Evolutionary conservation across 1,284 basidiomycete species (phyloP).

Genomic region (Phylloboletellus chloephorus): DNA sequence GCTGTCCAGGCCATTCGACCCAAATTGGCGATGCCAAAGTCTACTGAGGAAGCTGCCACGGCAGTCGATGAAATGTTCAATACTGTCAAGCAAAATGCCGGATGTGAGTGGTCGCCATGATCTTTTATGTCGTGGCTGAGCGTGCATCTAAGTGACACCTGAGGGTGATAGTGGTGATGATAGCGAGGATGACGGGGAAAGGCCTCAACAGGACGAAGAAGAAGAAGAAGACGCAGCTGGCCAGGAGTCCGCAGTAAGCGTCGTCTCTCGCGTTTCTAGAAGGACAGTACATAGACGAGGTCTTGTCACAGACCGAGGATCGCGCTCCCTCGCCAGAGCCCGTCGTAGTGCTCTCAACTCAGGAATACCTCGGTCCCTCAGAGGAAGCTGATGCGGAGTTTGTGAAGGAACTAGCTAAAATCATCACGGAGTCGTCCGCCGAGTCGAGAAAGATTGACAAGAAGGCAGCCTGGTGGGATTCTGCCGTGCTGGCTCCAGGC

Average conservation of each 20-base stretch:
- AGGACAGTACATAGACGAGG: conserved; percentile 4
- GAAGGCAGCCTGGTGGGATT: conserved; percentile 83
- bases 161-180: conserved; percentile 69
- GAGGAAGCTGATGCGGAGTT: conserved; percentile 93
- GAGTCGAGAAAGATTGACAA: conserved; percentile 81
- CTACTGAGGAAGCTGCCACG: conserved; percentile 76
- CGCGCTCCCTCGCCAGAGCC: conserved; percentile 74
- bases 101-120: conserved; percentile 38
- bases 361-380: conserved; percentile 69
- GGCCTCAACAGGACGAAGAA: conserved; percentile 49
- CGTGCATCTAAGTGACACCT: conserved; percentile 31
- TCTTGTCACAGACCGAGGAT: conserved; percentile 48
- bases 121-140: conserved; percentile 9
- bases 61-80: conserved; percentile 89
- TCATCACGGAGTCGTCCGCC: conserved; percentile 83
- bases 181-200: conserved; percentile 58
- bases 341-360: conserved; percentile 60
- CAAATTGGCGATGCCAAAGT: conserved; percentile 63
- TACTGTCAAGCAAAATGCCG: conserved; percentile 52
- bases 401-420: conserved; percentile 91
- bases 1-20: conserved; percentile 68
- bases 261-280: conserved; percentile 1
- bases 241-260: conserved; percentile 50
- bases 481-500: conserved; percentile 67
- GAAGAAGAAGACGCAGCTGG: conserved; percentile 45